These are phyloP conservation scores for Antrodiella citrinella DNA, from an alignment of 768 basidiomycete genomes.

Conservation along the genomic window DNA sequence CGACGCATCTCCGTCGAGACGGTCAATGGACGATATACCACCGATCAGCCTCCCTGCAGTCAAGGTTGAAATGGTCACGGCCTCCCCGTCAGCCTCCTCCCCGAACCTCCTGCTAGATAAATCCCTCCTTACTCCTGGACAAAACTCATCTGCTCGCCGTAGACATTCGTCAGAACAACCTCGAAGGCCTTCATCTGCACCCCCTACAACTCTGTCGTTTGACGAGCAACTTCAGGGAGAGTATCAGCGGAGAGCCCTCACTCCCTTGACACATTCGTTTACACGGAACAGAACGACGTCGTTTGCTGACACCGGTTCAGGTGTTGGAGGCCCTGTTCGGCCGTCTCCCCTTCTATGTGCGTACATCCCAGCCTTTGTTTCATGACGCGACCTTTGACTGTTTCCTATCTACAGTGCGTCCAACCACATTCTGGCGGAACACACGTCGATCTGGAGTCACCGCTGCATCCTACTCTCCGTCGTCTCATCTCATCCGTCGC, in stretches of 20 bases:
- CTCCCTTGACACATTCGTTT: not conserved
- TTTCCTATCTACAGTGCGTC: slow-evolving; percentile 45
- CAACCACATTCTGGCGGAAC: slow-evolving; percentile 75
- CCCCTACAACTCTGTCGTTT: not conserved
- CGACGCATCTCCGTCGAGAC: not conserved
- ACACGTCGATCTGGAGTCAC: slow-evolving; percentile 66
- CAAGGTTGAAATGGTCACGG: slow-evolving; percentile 5
- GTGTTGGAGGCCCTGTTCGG: not conserved
- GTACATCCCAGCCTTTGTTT: slow-evolving; percentile 1
- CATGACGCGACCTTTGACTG: slow-evolving; percentile 5
- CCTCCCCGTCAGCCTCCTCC: slow-evolving; percentile 8
- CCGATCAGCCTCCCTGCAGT: slow-evolving; percentile 1
- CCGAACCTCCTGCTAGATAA: slow-evolving; percentile 1
- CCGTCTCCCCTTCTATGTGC: not conserved
- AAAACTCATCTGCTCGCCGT: not conserved
- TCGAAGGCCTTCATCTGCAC: not conserved
- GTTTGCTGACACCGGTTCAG: not conserved
- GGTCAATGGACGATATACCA: not conserved
- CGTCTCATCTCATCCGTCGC: slow-evolving; percentile 64
- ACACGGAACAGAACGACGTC: not conserved
- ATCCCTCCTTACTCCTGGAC: slow-evolving; percentile 1
- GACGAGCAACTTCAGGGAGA: not conserved
- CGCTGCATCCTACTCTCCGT: slow-evolving; percentile 63
- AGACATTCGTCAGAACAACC: not conserved
- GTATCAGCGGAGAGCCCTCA: not conserved